Percentiles rank a stretch among this genome's conserved stretches.
phyloP scores from a whole-genome alignment of 176 grass and related monocot genomes.

The Poa pratensis region DNA sequence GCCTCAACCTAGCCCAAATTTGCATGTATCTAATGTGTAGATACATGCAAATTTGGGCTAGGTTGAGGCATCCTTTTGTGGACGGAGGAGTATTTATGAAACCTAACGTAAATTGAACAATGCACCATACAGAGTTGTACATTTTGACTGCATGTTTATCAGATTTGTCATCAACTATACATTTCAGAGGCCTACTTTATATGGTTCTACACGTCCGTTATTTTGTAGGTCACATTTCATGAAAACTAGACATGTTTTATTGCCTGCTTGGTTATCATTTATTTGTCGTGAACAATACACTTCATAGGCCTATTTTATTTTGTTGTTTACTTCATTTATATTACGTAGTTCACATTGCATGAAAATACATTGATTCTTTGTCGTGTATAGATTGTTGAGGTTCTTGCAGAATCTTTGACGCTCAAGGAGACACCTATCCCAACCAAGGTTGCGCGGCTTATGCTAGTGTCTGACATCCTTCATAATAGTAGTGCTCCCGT shows the following conservation, averaged over 20 bases:
- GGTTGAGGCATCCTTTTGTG: too few species aligned
- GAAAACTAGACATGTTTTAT: not conserved
- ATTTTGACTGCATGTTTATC: not conserved
- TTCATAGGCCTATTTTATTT: slow-evolving; percentile 1
- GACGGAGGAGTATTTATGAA: not conserved
- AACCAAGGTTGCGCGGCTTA: slow-evolving; percentile 96
- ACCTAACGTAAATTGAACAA: slow-evolving; percentile 1
- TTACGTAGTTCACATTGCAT: slow-evolving; percentile 17
- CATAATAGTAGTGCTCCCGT: slow-evolving; percentile 98
- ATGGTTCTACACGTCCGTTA: slow-evolving; percentile 8
- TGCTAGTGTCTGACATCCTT: slow-evolving; percentile 97
- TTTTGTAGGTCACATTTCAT: slow-evolving; percentile 19
- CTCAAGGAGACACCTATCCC: slow-evolving; percentile 94
- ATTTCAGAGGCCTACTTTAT: not conserved
- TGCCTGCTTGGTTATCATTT: slow-evolving; percentile 18
- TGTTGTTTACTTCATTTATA: slow-evolving; percentile 11
- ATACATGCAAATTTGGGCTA: too few species aligned
- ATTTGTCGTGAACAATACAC: not conserved
- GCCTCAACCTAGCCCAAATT: too few species aligned
- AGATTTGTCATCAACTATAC: not conserved
- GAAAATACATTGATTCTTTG: slow-evolving; percentile 28
- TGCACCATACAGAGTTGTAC: not conserved
- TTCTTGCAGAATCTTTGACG: slow-evolving; percentile 93
- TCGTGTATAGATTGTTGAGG: slow-evolving; percentile 87
- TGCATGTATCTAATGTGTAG: too few species aligned